A percentile compares a stretch with the other conserved stretches of the same genome.
phyloP scores from a whole-genome alignment of 108 stramenopile genomes.

The Schizochytrium sp. region DNA sequence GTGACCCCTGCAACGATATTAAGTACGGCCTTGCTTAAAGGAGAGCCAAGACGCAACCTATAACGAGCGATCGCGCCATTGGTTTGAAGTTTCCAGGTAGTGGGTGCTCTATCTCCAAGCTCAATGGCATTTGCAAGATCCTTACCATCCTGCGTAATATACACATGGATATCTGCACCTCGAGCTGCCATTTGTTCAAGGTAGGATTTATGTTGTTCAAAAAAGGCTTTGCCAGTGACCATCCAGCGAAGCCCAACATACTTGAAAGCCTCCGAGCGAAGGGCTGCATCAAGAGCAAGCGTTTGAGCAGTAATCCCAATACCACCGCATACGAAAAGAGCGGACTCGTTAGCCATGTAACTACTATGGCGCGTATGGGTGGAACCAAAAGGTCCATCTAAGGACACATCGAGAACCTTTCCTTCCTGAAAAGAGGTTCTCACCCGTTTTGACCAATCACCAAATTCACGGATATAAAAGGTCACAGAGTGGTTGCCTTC shows the following conservation, averaged over 20 bases:
- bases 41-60: no score
- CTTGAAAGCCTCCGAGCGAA: background rate
- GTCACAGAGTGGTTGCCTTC: slow-evolving; percentile 5
- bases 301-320: slow-evolving; percentile 49
- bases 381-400: slow-evolving; percentile 47
- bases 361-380: slow-evolving; percentile 38
- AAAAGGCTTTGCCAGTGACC: background rate
- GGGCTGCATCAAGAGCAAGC: background rate
- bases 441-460: slow-evolving; percentile 28
- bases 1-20: no score
- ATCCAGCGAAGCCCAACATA: slow-evolving; percentile 20
- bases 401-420: background rate
- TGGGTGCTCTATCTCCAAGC: no score
- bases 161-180: background rate
- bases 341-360: slow-evolving; percentile 5
- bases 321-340: background rate
- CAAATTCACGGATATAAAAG: slow-evolving; percentile 44
- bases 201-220: slow-evolving; percentile 17
- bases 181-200: background rate
- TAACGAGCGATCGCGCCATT: no score
- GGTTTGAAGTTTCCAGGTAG: no score
- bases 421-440: background rate
- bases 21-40: no score
- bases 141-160: background rate
- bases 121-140: no score